Percentiles rank a stretch among this genome's conserved stretches.
These are phyloP conservation scores for Helenozyma baotianmanensis DNA, from an alignment of 805 yeast species.

Conservation along the genomic window DNA sequence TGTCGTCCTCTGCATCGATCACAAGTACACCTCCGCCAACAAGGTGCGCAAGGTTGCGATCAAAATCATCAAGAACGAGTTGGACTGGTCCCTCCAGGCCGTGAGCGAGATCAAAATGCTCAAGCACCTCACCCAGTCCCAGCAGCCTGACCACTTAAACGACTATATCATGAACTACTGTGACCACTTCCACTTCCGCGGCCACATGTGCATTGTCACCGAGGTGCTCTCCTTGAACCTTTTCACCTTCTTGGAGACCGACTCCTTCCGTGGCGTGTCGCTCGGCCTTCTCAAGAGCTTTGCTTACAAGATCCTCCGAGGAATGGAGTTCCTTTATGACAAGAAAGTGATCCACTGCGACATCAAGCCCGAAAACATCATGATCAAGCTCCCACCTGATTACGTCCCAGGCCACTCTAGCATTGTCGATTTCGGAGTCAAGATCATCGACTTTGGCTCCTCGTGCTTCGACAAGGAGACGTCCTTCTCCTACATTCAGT, in stretches of 20 bases:
- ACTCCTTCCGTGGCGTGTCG: slow-evolving; percentile 47
- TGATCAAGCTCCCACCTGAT: slow-evolving; percentile 41
- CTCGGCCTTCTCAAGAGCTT: slow-evolving; percentile 39
- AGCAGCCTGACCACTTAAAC: slow-evolving; percentile 12
- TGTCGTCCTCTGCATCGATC: slow-evolving; percentile 67
- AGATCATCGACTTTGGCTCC: slow-evolving; percentile 79
- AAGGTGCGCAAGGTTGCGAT: slow-evolving; percentile 56
- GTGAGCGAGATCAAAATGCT: slow-evolving; percentile 69
- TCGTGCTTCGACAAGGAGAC: slow-evolving; percentile 46
- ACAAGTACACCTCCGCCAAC: slow-evolving; percentile 33
- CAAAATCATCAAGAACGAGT: slow-evolving; percentile 70
- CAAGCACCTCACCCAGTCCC: slow-evolving; percentile 34
- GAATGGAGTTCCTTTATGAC: slow-evolving; percentile 55
- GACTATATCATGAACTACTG: slow-evolving; percentile 46
- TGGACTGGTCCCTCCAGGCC: slow-evolving; percentile 73
- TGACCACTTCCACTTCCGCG: slow-evolving; percentile 73
- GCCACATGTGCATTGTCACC: slow-evolving; percentile 77
- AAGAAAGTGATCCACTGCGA: slow-evolving; percentile 73
- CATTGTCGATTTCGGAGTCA: slow-evolving; percentile 44
- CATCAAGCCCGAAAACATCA: slow-evolving; percentile 79
- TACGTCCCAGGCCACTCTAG: slow-evolving; percentile 16
- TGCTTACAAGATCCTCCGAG: slow-evolving; percentile 52
- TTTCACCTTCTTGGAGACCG: slow-evolving; percentile 52
- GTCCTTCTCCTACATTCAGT: slow-evolving; percentile 49
- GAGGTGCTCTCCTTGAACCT: slow-evolving; percentile 67